Evolutionary conservation across 2,329 filamentous ascomycete species (phyloP), one percentile per base, ranked within the genome.

Genomic region (Hypoxylon sp.): DNA sequence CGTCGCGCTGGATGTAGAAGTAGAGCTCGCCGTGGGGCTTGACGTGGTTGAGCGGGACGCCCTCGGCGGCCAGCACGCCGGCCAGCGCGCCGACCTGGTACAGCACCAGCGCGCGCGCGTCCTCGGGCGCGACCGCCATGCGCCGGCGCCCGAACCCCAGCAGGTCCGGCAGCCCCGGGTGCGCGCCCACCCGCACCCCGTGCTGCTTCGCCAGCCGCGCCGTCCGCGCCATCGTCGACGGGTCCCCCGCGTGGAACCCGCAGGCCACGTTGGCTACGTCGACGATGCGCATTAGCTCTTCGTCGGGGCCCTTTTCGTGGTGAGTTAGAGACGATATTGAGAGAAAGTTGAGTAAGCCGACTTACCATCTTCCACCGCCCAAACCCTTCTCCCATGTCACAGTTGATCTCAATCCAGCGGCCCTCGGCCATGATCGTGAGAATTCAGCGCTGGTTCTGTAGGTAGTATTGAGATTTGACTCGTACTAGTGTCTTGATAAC

Each of bases 11-110:
- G 64, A 74, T 69, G 40, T 69, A 71, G 33, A 72, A 73, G 66
- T 85, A 87, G 1, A 88, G 74, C 18, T 83, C 78, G 3, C 84
- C 84, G 53, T 88, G 85, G 2, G 85, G 83, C 68, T 87, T 88
- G 35, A 88, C 81, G 63, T 88, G 86, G 63, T 85, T 78, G 21
- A 89, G 70, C 11, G 76, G 72, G 5, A 87, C 72, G 11, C 76
- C 78, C 64, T 87, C 85, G 0, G 78, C 78, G 27, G 83, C 79
- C 2, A 88, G 74, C 59, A 88, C 84, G 1, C 74, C 85, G 58
- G 84, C 80, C 1, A 88, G 74, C 0, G 86, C 84, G 1, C 86
- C 86, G 27, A 89, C 80, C 67, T 88, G 86, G 70, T 88, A 89
- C 26, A 85, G 72, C 0, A 83, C 78, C 60, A 83, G 80, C 6